Conservation (phyloP, 2,329 filamentous ascomycete genomes). For the Aspergillaceae sp. region DNA sequence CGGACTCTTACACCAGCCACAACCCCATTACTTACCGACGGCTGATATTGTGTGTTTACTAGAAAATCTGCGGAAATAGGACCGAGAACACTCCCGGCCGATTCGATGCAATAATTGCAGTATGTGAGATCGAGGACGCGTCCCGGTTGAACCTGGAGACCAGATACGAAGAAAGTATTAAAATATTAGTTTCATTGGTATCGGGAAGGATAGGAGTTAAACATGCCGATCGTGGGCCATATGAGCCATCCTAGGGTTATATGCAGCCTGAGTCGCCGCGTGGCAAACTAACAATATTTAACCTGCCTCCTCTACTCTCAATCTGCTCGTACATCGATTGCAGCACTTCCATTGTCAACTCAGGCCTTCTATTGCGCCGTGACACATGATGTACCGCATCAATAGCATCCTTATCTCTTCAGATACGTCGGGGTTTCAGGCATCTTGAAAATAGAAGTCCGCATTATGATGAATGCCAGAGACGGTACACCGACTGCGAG, state of each 20-base stretch:
- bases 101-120: slow-evolving; percentile 22
- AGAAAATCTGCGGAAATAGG: slow-evolving; percentile 36
- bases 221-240: slow-evolving; percentile 35
- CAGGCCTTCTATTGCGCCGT: slow-evolving; percentile 16
- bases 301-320: slow-evolving; percentile 12
- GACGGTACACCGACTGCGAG: slow-evolving; percentile 19
- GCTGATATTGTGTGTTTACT: slow-evolving; percentile 35
- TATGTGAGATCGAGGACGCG: slow-evolving; percentile 16
- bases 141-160: slow-evolving; percentile 27
- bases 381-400: slow-evolving; percentile 37
- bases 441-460: slow-evolving; percentile 20
- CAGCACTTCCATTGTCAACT: slow-evolving; percentile 24
- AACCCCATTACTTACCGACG: slow-evolving; percentile 40
- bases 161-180: slow-evolving; percentile 41
- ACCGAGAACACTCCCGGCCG: slow-evolving; percentile 32
- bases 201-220: not conserved
- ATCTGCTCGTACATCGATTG: slow-evolving; percentile 19
- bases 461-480: slow-evolving; percentile 18
- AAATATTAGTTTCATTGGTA: slow-evolving; percentile 32
- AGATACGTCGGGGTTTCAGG: slow-evolving; percentile 24
- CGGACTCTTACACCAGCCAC: slow-evolving; percentile 36
- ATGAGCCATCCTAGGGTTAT: slow-evolving; percentile 34
- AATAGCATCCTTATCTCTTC: slow-evolving; percentile 40
- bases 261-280: slow-evolving; percentile 16
- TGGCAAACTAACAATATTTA: slow-evolving; percentile 22